These are phyloP conservation scores for Quercus dentata DNA, from an alignment of 306 rosid species.

Conservation along the genomic window DNA sequence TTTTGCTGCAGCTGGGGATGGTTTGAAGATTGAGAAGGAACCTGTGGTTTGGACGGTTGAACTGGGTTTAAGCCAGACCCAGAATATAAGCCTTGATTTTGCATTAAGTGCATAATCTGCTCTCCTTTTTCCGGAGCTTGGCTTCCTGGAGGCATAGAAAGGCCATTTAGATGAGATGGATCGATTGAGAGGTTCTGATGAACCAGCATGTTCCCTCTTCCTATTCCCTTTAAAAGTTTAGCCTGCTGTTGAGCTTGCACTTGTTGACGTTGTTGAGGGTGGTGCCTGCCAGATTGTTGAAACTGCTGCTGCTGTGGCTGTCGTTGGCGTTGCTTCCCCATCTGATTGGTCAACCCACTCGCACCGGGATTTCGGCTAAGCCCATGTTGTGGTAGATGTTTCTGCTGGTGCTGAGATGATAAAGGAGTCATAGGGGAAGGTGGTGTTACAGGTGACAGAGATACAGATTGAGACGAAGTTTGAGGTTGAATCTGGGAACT, in stretches of 20 bases:
- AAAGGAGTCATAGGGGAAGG: slow-evolving; percentile 67
- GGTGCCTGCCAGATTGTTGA: slow-evolving; percentile 86
- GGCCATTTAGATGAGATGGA: slow-evolving; percentile 75
- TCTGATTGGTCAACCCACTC: slow-evolving; percentile 61
- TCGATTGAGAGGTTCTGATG: slow-evolving; percentile 70
- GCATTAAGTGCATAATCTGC: slow-evolving; percentile 64
- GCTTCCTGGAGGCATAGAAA: slow-evolving; percentile 66
- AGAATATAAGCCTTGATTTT: slow-evolving; percentile 69
- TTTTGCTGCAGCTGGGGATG: slow-evolving; percentile 73
- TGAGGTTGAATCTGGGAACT: slow-evolving; percentile 69
- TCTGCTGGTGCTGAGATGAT: slow-evolving; percentile 82
- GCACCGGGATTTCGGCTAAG: slow-evolving; percentile 68
- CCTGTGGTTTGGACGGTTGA: slow-evolving; percentile 63
- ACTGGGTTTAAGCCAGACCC: slow-evolving; percentile 64
- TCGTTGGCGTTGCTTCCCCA: slow-evolving; percentile 71
- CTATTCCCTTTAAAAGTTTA: slow-evolving; percentile 74
- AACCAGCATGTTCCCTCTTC: slow-evolving; percentile 63
- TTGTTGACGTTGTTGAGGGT: slow-evolving; percentile 79
- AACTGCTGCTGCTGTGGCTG: slow-evolving; percentile 58
- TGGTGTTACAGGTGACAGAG: slow-evolving; percentile 58
- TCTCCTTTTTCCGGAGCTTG: slow-evolving; percentile 92
- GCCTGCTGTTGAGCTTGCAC: slow-evolving; percentile 76
- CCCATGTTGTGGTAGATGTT: slow-evolving; percentile 76
- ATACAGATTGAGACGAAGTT: slow-evolving; percentile 60
- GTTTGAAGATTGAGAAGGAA: slow-evolving; percentile 57